phyloP scores from a whole-genome alignment of 192 early-diverging fungal genomes.

The Coemansia javaensis region DNA sequence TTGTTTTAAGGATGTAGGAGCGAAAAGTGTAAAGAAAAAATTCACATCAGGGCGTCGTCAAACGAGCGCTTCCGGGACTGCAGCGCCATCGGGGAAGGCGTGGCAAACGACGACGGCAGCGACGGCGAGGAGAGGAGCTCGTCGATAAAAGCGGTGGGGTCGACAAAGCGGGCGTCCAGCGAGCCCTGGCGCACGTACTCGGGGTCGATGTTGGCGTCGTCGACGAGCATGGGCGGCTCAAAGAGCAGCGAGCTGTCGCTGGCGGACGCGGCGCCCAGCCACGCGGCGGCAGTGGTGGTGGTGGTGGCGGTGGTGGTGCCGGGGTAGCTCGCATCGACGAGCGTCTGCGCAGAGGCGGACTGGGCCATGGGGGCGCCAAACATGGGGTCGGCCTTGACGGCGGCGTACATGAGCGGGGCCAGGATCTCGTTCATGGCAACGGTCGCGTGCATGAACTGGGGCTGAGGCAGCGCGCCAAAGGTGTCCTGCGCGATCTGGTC shows the following conservation, averaged over 20 bases:
- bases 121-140: constrained; percentile 31
- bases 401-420: constrained; percentile 10
- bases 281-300: background rate
- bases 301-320: background rate
- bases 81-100: too few species aligned
- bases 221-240: constrained; percentile 36
- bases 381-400: constrained; percentile 44
- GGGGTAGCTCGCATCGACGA: background rate
- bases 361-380: constrained; percentile 12
- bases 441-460: background rate
- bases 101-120: background rate
- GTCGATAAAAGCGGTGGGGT: constrained; percentile 42
- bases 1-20: too few species aligned
- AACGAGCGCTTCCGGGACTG: constrained; percentile 43
- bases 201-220: constrained; percentile 25
- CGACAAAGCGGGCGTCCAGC: constrained; percentile 29
- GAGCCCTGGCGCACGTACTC: constrained; percentile 13
- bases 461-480: constrained; percentile 15
- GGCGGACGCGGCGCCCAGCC: background rate
- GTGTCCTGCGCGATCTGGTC: constrained; percentile 47
- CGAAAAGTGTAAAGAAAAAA: background rate
- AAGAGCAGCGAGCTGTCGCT: constrained; percentile 21
- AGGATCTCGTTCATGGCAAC: constrained; percentile 23
- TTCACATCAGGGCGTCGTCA: constrained; percentile 33
- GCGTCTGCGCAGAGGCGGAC: background rate